phyloP scores from a whole-genome alignment of 140 eudicot species.

The Oenanthe javanica region DNA sequence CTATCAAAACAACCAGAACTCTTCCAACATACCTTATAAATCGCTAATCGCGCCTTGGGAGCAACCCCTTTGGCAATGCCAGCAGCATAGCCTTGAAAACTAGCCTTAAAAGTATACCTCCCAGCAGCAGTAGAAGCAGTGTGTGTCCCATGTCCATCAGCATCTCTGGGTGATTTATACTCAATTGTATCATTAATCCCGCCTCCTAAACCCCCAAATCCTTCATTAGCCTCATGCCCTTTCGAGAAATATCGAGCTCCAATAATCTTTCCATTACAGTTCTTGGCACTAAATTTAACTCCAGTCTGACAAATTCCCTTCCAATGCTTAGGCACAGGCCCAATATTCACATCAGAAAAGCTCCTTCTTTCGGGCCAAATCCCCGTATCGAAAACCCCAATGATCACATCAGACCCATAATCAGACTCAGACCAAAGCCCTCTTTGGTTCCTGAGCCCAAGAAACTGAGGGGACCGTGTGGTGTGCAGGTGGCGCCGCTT shows the following conservation, averaged over 20 bases:
- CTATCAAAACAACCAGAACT: slow-evolving; percentile 57
- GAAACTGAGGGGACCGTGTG: slow-evolving; percentile 83
- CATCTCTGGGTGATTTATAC: slow-evolving; percentile 58
- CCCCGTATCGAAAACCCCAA: slow-evolving; percentile 84
- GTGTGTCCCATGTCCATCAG: slow-evolving; percentile 71
- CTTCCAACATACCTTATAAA: slow-evolving; percentile 71
- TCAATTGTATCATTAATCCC: slow-evolving; percentile 69
- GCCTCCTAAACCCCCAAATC: slow-evolving; percentile 50
- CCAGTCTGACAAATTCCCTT: slow-evolving; percentile 58
- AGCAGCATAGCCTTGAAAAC: slow-evolving; percentile 55
- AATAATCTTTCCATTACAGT: slow-evolving; percentile 48
- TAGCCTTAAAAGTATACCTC: slow-evolving; percentile 47
- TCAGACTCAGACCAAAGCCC: slow-evolving; percentile 94
- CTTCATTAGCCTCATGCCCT: slow-evolving; percentile 72
- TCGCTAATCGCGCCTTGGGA: slow-evolving; percentile 56
- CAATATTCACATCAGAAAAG: slow-evolving; percentile 77
- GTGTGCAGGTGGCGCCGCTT: slow-evolving; percentile 71
- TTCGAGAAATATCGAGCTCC: slow-evolving; percentile 81
- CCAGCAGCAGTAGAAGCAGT: slow-evolving; percentile 81
- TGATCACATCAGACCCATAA: slow-evolving; percentile 75
- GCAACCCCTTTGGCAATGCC: slow-evolving; percentile 76
- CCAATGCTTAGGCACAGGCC: slow-evolving; percentile 72
- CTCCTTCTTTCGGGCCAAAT: slow-evolving; percentile 91
- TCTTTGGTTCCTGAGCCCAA: slow-evolving; percentile 66
- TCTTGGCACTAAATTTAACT: slow-evolving; percentile 23